Evolutionary conservation across 2,329 filamentous ascomycete species (phyloP).

Genomic region (Penicillium sp.): DNA sequence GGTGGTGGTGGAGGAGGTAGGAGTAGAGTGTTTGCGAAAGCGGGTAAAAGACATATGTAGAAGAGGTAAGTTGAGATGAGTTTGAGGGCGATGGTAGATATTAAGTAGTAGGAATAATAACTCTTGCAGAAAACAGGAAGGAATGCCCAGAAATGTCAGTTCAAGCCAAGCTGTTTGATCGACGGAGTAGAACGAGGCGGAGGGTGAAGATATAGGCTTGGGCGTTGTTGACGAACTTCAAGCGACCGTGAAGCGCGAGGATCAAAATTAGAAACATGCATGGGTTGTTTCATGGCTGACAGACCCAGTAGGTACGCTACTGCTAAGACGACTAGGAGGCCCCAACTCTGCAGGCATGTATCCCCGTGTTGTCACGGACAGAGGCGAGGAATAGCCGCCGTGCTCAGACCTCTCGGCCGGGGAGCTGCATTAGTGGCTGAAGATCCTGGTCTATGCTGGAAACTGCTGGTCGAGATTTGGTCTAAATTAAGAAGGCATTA

Average conservation of each 20-base stretch:
- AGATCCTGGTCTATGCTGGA: background rate
- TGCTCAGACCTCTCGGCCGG: conserved; percentile 4
- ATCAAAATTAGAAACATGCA: conserved; percentile 6
- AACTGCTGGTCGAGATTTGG: background rate
- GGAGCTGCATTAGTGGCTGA: conserved; percentile 13
- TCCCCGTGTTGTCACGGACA: background rate
- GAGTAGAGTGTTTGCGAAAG: conserved; percentile 35
- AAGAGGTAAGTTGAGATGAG: conserved; percentile 27
- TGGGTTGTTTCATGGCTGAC: background rate
- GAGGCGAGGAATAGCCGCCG: conserved; percentile 11
- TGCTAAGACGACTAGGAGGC: background rate
- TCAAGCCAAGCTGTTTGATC: conserved; percentile 18
- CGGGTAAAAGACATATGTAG: conserved; percentile 35
- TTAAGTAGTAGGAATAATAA: background rate
- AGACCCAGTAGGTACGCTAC: background rate
- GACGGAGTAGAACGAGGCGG: background rate
- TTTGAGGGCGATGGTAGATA: background rate
- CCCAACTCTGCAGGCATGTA: background rate
- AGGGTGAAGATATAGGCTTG: conserved; percentile 5
- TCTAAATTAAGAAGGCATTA: conserved; percentile 9
- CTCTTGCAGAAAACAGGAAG: background rate
- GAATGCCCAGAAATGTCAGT: background rate
- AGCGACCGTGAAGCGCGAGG: background rate
- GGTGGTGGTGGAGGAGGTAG: conserved; percentile 1
- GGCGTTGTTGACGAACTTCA: background rate